These are phyloP conservation scores for Ricinus communis DNA, from an alignment of 345 rosid species.

Conservation along the genomic window DNA sequence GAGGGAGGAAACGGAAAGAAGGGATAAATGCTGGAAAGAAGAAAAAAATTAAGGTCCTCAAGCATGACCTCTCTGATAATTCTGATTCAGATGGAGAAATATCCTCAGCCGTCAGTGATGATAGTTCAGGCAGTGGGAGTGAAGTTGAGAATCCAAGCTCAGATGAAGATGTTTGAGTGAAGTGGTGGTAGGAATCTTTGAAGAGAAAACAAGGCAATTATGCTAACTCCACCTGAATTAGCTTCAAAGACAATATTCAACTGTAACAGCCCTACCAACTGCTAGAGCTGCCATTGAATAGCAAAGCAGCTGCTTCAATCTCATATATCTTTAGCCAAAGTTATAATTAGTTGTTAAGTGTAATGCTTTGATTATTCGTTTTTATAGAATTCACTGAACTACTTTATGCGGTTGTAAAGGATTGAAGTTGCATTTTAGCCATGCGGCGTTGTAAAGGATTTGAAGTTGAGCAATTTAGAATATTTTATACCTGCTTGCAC, in stretches of 20 bases:
- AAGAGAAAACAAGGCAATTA: background rate
- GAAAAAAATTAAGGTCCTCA: conserved; percentile 32
- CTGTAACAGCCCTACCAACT: background rate
- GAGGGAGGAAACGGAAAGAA: conserved; percentile 35
- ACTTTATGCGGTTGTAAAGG: too few relatives aligned
- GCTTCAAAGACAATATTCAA: background rate
- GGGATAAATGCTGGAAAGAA: conserved; percentile 19
- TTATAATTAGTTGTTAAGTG: background rate
- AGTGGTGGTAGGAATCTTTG: background rate
- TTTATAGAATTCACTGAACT: too few relatives aligned
- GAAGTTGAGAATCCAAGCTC: conserved; percentile 50
- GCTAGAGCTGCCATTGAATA: background rate
- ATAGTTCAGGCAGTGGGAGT: conserved; percentile 36
- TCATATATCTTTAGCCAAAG: too few relatives aligned
- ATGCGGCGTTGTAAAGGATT: too few relatives aligned
- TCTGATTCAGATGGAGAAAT: conserved; percentile 25
- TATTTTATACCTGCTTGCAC: too few relatives aligned
- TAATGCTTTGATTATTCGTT: too few relatives aligned
- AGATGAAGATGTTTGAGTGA: conserved; percentile 25
- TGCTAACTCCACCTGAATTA: background rate
- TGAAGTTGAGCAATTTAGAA: too few relatives aligned
- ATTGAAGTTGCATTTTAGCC: too few relatives aligned
- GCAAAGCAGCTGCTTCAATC: background rate
- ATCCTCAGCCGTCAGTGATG: conserved; percentile 17
- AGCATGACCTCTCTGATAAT: conserved; percentile 26